These are phyloP conservation scores for Bretziella fagacearum DNA, from an alignment of 2,329 filamentous ascomycete species.

Conservation along the genomic window DNA sequence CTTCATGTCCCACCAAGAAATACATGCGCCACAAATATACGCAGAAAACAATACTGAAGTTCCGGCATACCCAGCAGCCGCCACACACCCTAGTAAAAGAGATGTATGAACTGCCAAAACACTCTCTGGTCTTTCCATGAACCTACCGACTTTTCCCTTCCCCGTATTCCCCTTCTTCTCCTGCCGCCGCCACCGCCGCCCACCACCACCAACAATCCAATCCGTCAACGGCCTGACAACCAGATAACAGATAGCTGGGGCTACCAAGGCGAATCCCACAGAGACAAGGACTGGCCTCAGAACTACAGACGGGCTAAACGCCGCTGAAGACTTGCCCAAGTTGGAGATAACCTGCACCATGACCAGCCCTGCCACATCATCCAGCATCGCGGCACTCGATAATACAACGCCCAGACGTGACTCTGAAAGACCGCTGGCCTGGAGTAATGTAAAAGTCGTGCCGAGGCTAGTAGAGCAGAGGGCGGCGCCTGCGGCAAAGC, in stretches of 20 bases:
- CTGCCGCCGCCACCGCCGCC: background rate
- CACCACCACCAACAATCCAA: slow-evolving; percentile 16
- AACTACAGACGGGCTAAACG: slow-evolving; percentile 22
- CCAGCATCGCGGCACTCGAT: slow-evolving; percentile 60
- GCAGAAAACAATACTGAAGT: slow-evolving; percentile 46
- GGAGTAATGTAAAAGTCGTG: slow-evolving; percentile 43
- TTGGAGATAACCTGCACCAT: slow-evolving; percentile 62
- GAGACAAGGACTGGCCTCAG: slow-evolving; percentile 31
- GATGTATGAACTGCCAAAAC: slow-evolving; percentile 26
- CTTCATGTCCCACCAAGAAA: slow-evolving; percentile 49
- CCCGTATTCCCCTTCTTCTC: background rate
- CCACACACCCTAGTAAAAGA: slow-evolving; percentile 33
- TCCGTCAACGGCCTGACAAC: slow-evolving; percentile 28
- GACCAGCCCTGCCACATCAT: slow-evolving; percentile 61
- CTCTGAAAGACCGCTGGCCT: slow-evolving; percentile 26
- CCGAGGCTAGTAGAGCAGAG: slow-evolving; percentile 60
- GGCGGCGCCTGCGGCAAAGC: slow-evolving; percentile 56
- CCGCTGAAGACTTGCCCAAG: slow-evolving; percentile 26
- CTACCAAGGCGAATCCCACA: slow-evolving; percentile 31
- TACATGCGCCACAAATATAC: slow-evolving; percentile 41
- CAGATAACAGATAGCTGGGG: slow-evolving; percentile 31
- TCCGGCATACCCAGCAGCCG: slow-evolving; percentile 39
- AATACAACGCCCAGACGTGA: slow-evolving; percentile 44
- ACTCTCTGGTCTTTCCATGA: too few species aligned
- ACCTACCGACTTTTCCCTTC: background rate